A percentile compares a stretch with the other conserved stretches of the same genome.
Conservation (phyloP, 2,329 filamentous ascomycete species). For the Verticillium zaregamsianum region DNA sequence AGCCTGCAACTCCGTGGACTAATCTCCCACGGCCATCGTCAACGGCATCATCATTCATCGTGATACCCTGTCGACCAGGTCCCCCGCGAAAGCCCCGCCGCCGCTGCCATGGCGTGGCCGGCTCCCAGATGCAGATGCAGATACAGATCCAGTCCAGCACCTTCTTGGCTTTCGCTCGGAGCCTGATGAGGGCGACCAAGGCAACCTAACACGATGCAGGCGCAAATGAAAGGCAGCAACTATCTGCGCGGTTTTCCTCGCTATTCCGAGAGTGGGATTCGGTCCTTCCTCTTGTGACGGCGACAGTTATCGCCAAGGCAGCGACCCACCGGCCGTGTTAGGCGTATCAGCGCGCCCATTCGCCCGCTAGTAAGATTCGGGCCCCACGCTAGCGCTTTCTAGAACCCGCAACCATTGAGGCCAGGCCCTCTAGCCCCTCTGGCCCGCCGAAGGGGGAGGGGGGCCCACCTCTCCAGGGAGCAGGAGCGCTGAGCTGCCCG, state of each 20-base stretch:
- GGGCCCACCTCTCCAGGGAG: not conserved
- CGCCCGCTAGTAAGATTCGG: not conserved
- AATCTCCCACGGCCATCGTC: not conserved
- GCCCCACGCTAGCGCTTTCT: not conserved
- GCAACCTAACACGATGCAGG: not conserved
- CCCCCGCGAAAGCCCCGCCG: not conserved
- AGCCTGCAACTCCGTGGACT: not conserved
- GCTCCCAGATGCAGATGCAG: not conserved
- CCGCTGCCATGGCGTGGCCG: too few relatives aligned
- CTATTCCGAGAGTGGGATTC: not conserved
- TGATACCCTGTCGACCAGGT: not conserved
- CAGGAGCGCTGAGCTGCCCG: not conserved
- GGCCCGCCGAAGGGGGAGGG: not conserved
- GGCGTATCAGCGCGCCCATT: not conserved
- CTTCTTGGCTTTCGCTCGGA: not conserved
- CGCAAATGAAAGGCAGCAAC: not conserved
- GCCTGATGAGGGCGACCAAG: too few relatives aligned
- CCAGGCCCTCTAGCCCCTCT: not conserved
- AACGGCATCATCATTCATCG: not conserved
- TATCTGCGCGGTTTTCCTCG: slow-evolving; percentile 1
- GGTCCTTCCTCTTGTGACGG: not conserved
- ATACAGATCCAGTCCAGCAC: not conserved
- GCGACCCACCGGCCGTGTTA: not conserved
- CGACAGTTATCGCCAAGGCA: not conserved
- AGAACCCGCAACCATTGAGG: not conserved